These are phyloP conservation scores for Xylaria sp. DNA, from an alignment of 2,329 filamentous ascomycete genomes.

Conservation along the genomic window DNA sequence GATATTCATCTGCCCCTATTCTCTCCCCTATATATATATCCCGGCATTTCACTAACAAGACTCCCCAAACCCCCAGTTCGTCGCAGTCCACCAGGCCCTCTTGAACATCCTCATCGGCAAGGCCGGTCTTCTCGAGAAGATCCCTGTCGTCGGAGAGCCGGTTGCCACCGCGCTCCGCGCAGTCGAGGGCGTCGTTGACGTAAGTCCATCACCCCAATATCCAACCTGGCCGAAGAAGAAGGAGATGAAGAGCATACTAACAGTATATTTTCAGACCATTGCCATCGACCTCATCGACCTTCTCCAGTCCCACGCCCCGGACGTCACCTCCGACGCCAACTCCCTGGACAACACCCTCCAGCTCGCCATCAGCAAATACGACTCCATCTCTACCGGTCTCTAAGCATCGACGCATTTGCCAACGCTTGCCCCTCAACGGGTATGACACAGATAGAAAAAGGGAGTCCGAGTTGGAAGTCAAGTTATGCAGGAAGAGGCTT, in stretches of 20 bases:
- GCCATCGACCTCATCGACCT: slow-evolving; percentile 26
- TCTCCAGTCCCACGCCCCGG: not conserved
- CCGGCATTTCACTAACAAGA: not conserved
- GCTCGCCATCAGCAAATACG: slow-evolving; percentile 24
- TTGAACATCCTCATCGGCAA: slow-evolving; percentile 38
- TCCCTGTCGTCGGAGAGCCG: slow-evolving; percentile 33
- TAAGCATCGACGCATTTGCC: not conserved
- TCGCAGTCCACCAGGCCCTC: slow-evolving; percentile 32
- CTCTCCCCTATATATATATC: not conserved
- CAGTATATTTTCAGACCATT: not conserved
- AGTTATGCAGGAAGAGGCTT: not conserved
- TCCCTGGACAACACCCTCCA: slow-evolving; percentile 21
- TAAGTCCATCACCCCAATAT: slow-evolving; percentile 13
- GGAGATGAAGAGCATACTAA: not conserved
- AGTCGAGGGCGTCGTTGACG: slow-evolving; percentile 34
- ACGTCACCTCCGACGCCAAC: slow-evolving; percentile 27
- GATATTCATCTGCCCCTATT: not conserved
- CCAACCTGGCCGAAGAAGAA: too few species aligned
- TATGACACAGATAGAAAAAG: not conserved
- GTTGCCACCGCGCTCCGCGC: slow-evolving; percentile 31
- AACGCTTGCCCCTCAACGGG: not conserved
- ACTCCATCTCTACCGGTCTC: slow-evolving; percentile 2
- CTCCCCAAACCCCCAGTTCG: slow-evolving; percentile 22
- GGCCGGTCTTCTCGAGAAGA: slow-evolving; percentile 22
- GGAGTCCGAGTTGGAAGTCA: not conserved